A percentile compares a stretch with the other conserved stretches of the same genome.
Conservation (phyloP, 1,284 basidiomycete species). For the Tremellales sp. region DNA sequence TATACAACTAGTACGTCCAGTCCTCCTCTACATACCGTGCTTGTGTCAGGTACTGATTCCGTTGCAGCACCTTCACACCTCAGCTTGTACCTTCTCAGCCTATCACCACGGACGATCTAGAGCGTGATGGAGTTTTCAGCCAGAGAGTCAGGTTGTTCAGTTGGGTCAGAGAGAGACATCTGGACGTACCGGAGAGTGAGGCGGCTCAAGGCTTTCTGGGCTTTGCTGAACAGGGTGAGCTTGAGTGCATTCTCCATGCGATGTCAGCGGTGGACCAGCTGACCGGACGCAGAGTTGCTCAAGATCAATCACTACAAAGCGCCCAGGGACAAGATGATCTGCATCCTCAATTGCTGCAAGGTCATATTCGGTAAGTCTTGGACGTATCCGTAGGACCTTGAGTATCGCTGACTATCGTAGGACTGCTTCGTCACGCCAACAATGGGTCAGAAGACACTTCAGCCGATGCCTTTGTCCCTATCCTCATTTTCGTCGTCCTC, state of each 20-base stretch:
- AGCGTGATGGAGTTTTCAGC: conserved; percentile 81
- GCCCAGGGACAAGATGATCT: conserved; percentile 95
- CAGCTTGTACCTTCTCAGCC: conserved; percentile 63
- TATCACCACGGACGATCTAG: conserved; percentile 91
- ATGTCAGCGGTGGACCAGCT: not conserved
- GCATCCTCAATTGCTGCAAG: conserved; percentile 96
- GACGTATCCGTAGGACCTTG: too few species aligned
- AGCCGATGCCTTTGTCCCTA: conserved; percentile 90
- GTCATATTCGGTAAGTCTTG: conserved; percentile 89
- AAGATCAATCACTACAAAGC: conserved; percentile 99
- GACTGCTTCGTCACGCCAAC: conserved; percentile 76
- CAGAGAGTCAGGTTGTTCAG: conserved; percentile 89
- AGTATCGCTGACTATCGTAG: conserved; percentile 47
- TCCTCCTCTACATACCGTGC: conserved; percentile 6
- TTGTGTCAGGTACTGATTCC: too few species aligned
- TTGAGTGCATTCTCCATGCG: not conserved
- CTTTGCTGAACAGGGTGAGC: conserved; percentile 84
- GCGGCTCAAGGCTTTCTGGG: conserved; percentile 73
- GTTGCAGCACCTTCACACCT: conserved; percentile 88
- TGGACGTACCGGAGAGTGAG: conserved; percentile 63
- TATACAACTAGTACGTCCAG: conserved; percentile 80
- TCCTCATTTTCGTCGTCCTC: conserved; percentile 90
- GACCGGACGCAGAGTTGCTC: conserved; percentile 62
- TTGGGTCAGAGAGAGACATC: conserved; percentile 84
- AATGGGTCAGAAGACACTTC: conserved; percentile 55